These are phyloP conservation scores for Phylloporus scabripes DNA, from an alignment of 768 basidiomycete genomes.

Conservation along the genomic window DNA sequence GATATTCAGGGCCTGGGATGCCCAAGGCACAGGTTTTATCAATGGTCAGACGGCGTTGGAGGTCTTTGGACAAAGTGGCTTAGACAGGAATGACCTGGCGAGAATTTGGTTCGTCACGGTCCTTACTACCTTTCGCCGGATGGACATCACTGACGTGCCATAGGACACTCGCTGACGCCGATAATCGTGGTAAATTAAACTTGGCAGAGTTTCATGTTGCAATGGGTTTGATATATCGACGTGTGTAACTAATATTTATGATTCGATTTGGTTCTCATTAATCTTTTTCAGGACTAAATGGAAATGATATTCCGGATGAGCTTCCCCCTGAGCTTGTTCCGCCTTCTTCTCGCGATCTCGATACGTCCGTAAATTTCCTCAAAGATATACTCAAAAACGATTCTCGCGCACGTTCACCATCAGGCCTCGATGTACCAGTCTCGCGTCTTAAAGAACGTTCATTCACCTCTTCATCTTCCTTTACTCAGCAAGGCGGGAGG, in stretches of 20 bases:
- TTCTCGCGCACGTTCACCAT: slow-evolving; percentile 64
- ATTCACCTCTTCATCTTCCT: slow-evolving; percentile 51
- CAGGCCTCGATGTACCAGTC: slow-evolving; percentile 44
- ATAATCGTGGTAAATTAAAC: slow-evolving; percentile 93
- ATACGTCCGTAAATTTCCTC: slow-evolving; percentile 83
- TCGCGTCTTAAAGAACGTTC: slow-evolving; percentile 68
- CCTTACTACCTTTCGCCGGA: background rate
- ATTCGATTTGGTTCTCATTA: background rate
- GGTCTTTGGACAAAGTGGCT: slow-evolving; percentile 90
- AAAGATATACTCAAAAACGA: slow-evolving; percentile 86
- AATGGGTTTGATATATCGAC: slow-evolving; percentile 95
- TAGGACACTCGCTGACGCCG: slow-evolving; percentile 89
- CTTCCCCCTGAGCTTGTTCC: slow-evolving; percentile 89
- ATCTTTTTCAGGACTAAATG: slow-evolving; percentile 66
- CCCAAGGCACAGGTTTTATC: slow-evolving; percentile 76
- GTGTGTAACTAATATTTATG: slow-evolving; percentile 45
- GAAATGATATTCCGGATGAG: slow-evolving; percentile 80
- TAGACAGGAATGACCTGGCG: slow-evolving; percentile 85
- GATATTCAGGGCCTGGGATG: slow-evolving; percentile 97
- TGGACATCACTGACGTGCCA: background rate
- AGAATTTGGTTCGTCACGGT: slow-evolving; percentile 72
- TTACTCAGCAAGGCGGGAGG: slow-evolving; percentile 47
- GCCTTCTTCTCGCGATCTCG: slow-evolving; percentile 85
- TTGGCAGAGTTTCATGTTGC: slow-evolving; percentile 96
- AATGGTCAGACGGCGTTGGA: slow-evolving; percentile 78